Base-by-base conservation (phyloP, 2,329 filamentous ascomycete species). In the Xylariaceae sp. region DNA sequence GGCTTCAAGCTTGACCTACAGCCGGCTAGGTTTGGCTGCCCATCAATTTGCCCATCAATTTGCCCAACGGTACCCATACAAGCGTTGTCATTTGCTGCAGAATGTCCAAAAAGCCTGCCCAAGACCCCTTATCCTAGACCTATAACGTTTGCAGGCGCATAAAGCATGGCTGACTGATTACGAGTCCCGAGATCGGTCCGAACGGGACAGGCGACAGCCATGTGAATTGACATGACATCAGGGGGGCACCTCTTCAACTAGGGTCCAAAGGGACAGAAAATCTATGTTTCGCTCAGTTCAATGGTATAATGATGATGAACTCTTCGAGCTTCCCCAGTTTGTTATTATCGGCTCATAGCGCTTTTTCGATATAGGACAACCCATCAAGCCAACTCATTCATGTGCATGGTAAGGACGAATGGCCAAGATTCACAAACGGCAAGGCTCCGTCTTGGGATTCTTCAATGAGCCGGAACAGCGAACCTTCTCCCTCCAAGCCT, bases 161-260 rank as follows among this genome's bases (percentile, higher is more conserved):
- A 47, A 43, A 12, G 40, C 26, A 42, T 12, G 9, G 4, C 50
- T 41, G 44, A 40, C 37, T 31, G 35, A 27, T 32, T 27, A 41
- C 31, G 41, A 40, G 32, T 40, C 41, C 40, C 6, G 40, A 47
- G 53, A 46, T 53, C 43, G 44, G 53, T 42, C 56, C 54, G 54
- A 42, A 44, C 31, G 47, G 40, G 42, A 51, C 39, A 47, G 27
- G 26, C 31, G 47, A 35, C 49, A 37, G 19, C 19, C 19, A 19
- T 19, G 19, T 37, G 35, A 11, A 37, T 37, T 37, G 35, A 11
- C 8, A 11, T 37, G 5, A 37, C 12, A 37, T 11, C 35, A 3
- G 35, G 8, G 35, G 5, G 35, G 19, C 2, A 19, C 35, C 35
- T 6, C 8, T 37, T 37, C 35, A 37, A 6, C n/a, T 6, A 19